Evolutionary conservation across 1,284 basidiomycete genomes (phyloP), one percentile per base, ranked within the genome.

Genomic region (Tremellales sp.): DNA sequence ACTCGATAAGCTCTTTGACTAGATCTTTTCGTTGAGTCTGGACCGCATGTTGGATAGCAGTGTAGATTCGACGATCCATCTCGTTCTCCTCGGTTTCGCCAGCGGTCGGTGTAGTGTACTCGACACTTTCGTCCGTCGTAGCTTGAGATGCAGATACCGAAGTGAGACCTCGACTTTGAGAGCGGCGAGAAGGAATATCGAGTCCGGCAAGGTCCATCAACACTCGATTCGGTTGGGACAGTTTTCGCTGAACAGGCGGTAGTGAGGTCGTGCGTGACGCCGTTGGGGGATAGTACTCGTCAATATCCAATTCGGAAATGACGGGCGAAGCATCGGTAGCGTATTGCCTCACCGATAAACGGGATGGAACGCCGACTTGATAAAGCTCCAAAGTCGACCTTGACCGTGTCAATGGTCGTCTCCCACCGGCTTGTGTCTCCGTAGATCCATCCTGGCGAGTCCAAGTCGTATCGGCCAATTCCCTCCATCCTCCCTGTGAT

Each of bases 171-270:
- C 11, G 8, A 13, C 8, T 12, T 12, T 8, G 7, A 19, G 19
- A n/a, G 7, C 36, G 10, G 8, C 13, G 7, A 10, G 11, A 19
- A 24, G 57, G 58, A 7, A 60, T 11, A 55, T 72, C 67, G 24
- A 57, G 49, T 1, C 69, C 69, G 1, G 69, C 69, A 5, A 72
- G 62, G 56, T 72, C 68, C 67, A 67, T 67, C 35, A 67, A 49
- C 1, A 70, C 62, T 25, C 59, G 56, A 46, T 66, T 66, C 33
- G 61, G 58, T 40, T 64, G 61, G 15, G 50, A 56, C 22, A 68
- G 26, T 26, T 57, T 47, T 26, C 54, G 49, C 3, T 44, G 46
- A 2, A 54, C 54, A 2, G 49, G 53, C 11, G 33, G 27, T 12
- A 54, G 49, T 19, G 29, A 31, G 29, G 29, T 8, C 15, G 15